phyloP scores from a whole-genome alignment of 2,329 filamentous ascomycete genomes.

The Lasiodiplodia gonubiensis region DNA sequence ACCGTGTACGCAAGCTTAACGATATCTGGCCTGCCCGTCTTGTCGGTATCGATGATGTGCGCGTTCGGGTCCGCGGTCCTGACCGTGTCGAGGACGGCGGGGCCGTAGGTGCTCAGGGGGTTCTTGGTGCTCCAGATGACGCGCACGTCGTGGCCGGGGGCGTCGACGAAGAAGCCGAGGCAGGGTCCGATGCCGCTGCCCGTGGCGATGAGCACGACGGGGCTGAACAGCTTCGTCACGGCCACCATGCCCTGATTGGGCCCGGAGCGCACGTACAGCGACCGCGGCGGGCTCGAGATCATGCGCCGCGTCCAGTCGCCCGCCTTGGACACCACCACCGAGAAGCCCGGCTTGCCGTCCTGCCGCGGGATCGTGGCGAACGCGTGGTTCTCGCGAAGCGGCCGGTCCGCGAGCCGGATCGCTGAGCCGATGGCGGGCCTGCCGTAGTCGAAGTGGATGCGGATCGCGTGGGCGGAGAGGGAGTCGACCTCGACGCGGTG shows the following conservation, averaged over 20 bases:
- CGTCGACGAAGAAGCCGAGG: conserved; percentile 58
- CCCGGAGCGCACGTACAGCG: conserved; percentile 39
- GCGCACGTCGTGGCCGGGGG: conserved; percentile 51
- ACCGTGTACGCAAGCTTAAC: conserved; percentile 61
- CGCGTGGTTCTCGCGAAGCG: conserved; percentile 44
- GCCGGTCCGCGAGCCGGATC: conserved; percentile 30
- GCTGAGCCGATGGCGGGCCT: conserved; percentile 13
- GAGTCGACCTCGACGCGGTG: conserved; percentile 68
- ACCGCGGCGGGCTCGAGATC: conserved; percentile 36
- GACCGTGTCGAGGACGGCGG: conserved; percentile 61
- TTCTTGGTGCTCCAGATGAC: conserved; percentile 72
- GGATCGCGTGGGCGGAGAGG: conserved; percentile 74
- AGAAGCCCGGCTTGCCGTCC: conserved; percentile 33
- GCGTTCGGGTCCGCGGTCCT: conserved; percentile 65
- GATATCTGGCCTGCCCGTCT: conserved; percentile 63
- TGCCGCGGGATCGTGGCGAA: conserved; percentile 46
- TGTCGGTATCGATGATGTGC: conserved; percentile 70
- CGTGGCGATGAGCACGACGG: conserved; percentile 43
- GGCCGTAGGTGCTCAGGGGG: conserved; percentile 68
- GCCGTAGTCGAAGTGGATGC: conserved; percentile 59
- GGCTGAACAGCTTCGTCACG: conserved; percentile 41
- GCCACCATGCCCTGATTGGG: conserved; percentile 41
- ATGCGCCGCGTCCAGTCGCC: conserved; percentile 42
- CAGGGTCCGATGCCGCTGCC: conserved; percentile 46
- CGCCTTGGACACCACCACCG: conserved; percentile 42